These are phyloP conservation scores for Pyrus hybrid DNA, from an alignment of 331 rosid genomes.

Conservation along the genomic window DNA sequence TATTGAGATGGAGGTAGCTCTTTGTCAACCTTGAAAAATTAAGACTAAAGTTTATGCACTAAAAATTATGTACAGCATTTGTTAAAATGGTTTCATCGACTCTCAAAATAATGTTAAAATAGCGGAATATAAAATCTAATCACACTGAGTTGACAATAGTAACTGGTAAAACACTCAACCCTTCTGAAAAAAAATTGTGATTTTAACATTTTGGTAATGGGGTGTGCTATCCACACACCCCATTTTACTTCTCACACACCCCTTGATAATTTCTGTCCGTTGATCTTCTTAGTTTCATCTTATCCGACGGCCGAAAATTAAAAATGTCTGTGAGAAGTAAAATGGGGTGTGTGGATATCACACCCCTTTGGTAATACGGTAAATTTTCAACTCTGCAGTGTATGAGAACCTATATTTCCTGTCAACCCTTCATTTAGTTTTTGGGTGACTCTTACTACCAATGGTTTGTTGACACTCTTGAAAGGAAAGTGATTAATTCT, in stretches of 20 bases:
- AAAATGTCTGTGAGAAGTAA: too few species aligned
- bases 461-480: neutral
- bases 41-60: neutral
- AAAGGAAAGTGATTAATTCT: neutral
- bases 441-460: neutral
- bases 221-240: too few species aligned
- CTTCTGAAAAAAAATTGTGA: neutral
- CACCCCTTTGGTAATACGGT: neutral
- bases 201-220: neutral
- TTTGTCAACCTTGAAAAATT: neutral
- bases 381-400: neutral
- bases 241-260: too few species aligned
- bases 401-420: neutral
- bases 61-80: neutral
- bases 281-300: too few species aligned
- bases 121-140: neutral
- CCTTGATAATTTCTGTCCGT: too few species aligned
- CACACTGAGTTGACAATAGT: neutral
- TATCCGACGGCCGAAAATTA: too few species aligned
- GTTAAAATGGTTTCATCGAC: neutral
- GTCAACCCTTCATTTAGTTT: neutral
- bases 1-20: conserved; percentile 39
- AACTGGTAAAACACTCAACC: neutral
- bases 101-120: neutral
- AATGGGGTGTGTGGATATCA: too few species aligned